Evolutionary conservation across 345 rosid genomes (phyloP).

Genomic region (Brassica nigra): DNA sequence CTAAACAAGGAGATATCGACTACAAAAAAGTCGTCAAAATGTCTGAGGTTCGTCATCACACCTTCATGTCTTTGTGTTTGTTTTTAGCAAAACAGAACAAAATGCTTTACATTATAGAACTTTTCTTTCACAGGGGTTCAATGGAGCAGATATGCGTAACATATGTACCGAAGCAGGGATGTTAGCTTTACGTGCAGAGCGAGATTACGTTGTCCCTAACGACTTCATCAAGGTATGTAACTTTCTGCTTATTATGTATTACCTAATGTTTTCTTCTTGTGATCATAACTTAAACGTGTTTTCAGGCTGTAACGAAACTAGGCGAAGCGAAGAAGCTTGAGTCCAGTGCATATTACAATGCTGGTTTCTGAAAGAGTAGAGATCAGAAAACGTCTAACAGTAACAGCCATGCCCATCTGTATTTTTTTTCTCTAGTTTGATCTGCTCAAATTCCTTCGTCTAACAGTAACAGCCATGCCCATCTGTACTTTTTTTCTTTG

Average conservation of each 20-base stretch:
- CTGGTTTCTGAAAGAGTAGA: constrained; percentile 69
- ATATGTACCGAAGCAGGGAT: constrained; percentile 92
- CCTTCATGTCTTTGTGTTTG: constrained; percentile 13
- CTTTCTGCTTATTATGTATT: not conserved
- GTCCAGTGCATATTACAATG: constrained; percentile 69
- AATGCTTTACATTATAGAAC: not conserved
- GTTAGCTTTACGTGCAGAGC: constrained; percentile 76
- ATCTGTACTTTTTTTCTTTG: too few relatives aligned
- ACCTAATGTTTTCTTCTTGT: not conserved
- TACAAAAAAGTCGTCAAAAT: constrained; percentile 84
- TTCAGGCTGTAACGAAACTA: constrained; percentile 77
- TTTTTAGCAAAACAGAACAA: not conserved
- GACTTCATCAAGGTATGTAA: constrained; percentile 62
- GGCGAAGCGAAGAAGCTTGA: constrained; percentile 83
- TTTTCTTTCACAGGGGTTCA: constrained; percentile 58
- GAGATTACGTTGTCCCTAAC: constrained; percentile 75
- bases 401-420: too few relatives aligned
- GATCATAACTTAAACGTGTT: not conserved
- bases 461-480: too few relatives aligned
- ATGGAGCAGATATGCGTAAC: constrained; percentile 87
- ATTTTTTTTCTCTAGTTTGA: too few relatives aligned
- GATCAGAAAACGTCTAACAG: not conserved
- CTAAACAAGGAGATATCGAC: constrained; percentile 74
- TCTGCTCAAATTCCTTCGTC: too few relatives aligned
- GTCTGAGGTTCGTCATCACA: constrained; percentile 54